Base-by-base conservation (phyloP, 768 basidiomycete genomes). In the Leccinum incarnatum region DNA sequence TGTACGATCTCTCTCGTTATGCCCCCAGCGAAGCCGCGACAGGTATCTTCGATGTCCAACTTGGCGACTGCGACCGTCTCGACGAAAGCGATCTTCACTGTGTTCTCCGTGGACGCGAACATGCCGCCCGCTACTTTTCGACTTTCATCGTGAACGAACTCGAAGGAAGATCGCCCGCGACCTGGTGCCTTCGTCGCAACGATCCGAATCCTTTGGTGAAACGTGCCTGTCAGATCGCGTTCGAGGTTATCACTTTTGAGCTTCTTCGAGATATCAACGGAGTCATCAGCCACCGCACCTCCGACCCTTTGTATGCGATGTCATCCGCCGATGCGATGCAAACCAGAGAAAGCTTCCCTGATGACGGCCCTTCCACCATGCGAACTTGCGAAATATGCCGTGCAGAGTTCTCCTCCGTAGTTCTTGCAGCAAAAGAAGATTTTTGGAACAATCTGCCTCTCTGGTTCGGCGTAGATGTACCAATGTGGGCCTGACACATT, bases 1-100 rank as follows among this genome's bases (percentile, higher is more conserved):
- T 89, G 73, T 92, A 92, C 70, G 90, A 91, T 69, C 80, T 92
- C 45, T 90, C 86, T 21, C 86, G 90, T 42, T 83, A 75, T 64
- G 74, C 81, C 30, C 83, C 87, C 2, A 89, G 84, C 65, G 82
- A 83, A 51, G 82, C 83, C 34, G 81, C 81, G 29, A 70, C 76
- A 6, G 88, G 86, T 6, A 76, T 80, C 68, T 76, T 72, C 55
- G 78, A 71, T 61, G 65, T 74, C 19, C 57, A 70, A 52, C 73
- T 73, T 21, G 62, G 72, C 69, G 84, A 65, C 65, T 70, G 42
- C 80, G 83, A 60, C 60, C 61, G 54, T 45, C 62, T 74, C 48
- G 77, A 81, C 15, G 76, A 79, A 56, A 69, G 70, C 45, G 87
- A 90, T 66, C 78, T 91, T 17, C 74, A 86, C 62, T 77, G 69